These are phyloP conservation scores for Monosporascus sp. DNA, from an alignment of 2,329 filamentous ascomycete species.

Conservation along the genomic window DNA sequence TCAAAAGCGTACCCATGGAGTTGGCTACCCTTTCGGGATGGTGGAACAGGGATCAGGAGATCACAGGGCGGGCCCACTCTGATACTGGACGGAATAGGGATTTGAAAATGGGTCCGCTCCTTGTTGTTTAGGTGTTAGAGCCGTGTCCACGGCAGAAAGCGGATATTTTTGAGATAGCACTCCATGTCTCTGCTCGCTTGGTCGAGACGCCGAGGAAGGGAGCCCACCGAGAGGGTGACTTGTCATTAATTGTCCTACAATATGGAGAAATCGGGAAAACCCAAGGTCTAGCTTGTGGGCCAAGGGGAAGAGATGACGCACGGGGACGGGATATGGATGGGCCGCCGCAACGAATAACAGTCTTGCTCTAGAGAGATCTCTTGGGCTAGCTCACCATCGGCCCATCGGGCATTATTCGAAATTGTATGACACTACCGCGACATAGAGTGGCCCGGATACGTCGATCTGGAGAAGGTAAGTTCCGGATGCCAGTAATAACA, in stretches of 20 bases:
- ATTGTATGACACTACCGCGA: conserved; percentile 25
- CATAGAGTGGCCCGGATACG: conserved; percentile 22
- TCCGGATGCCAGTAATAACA: conserved; percentile 16
- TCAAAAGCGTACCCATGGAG: conserved; percentile 19
- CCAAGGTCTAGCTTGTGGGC: conserved; percentile 4
- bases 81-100: conserved; percentile 21
- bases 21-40: conserved; percentile 24
- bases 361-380: not conserved
- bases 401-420: not conserved
- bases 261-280: conserved; percentile 8
- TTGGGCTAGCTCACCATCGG: not conserved
- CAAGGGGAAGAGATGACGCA: conserved; percentile 7
- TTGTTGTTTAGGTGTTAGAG: not conserved
- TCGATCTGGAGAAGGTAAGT: conserved; percentile 28
- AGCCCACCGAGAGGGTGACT: conserved; percentile 29
- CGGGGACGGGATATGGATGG: conserved; percentile 2
- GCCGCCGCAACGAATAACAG: not conserved
- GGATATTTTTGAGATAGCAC: not conserved
- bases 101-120: conserved; percentile 6
- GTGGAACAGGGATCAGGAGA: conserved; percentile 21
- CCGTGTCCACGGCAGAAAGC: not conserved
- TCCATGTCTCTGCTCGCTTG: conserved; percentile 11
- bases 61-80: conserved; percentile 26
- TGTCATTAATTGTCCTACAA: conserved; percentile 28
- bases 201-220: conserved; percentile 11